phyloP scores from a whole-genome alignment of 257 asterid species.

The Buddleja alternifolia region DNA sequence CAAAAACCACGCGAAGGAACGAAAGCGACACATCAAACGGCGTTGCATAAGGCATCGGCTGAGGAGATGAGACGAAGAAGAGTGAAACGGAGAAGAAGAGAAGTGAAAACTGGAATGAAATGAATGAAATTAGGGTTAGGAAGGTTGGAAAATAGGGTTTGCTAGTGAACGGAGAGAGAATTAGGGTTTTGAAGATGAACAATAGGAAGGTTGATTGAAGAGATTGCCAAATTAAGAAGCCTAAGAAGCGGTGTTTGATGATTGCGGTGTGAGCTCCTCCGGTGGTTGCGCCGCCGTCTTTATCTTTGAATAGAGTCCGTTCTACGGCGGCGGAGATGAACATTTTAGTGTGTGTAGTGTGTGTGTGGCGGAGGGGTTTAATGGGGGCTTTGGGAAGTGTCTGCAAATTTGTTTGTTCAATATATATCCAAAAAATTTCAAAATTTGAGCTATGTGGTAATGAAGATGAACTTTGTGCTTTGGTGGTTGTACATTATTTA shows the following conservation, averaged over 20 bases:
- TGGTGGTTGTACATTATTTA: too few relatives aligned
- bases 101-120: constrained; percentile 60
- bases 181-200: constrained; percentile 56
- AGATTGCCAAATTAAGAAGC: constrained; percentile 85
- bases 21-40: constrained; percentile 54
- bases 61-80: constrained; percentile 76
- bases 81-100: constrained; percentile 56
- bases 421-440: too few relatives aligned
- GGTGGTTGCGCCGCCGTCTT: constrained; percentile 49
- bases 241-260: constrained; percentile 72
- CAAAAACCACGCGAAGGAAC: constrained; percentile 52
- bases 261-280: constrained; percentile 38
- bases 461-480: too few relatives aligned
- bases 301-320: constrained; percentile 58
- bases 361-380: constrained; percentile 1
- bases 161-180: constrained; percentile 47
- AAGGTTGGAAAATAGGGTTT: constrained; percentile 45
- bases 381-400: too few relatives aligned
- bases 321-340: constrained; percentile 64
- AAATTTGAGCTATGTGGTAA: too few relatives aligned
- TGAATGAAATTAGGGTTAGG: constrained; percentile 47
- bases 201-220: constrained; percentile 60
- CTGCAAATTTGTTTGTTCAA: too few relatives aligned
- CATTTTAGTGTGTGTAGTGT: constrained; percentile 27
- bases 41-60: constrained; percentile 58